phyloP scores from a whole-genome alignment of 2,329 filamentous ascomycete genomes.

The Aspergillus bombycis region DNA sequence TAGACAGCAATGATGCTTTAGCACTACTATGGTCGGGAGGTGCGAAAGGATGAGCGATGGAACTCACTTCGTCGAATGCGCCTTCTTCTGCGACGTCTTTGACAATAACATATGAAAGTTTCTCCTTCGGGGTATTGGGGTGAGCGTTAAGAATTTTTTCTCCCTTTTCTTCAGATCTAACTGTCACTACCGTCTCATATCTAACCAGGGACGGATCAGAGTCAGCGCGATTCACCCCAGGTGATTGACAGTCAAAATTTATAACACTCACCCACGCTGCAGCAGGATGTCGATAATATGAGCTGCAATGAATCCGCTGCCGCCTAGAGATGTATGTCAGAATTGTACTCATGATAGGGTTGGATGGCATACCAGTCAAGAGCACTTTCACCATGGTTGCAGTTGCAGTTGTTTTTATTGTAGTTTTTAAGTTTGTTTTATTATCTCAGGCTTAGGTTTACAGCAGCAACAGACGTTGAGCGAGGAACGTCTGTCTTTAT shows the following conservation, averaged over 20 bases:
- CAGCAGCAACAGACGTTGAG: neutral
- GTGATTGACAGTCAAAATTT: neutral
- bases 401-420: neutral
- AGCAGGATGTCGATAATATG: constrained; percentile 65
- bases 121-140: constrained; percentile 54
- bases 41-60: neutral
- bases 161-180: constrained; percentile 64
- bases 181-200: constrained; percentile 65
- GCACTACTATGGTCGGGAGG: neutral
- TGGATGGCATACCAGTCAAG: constrained; percentile 34
- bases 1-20: constrained; percentile 18
- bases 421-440: neutral
- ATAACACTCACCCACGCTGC: constrained; percentile 48
- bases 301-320: constrained; percentile 67
- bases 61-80: constrained; percentile 65
- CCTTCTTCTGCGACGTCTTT: constrained; percentile 70
- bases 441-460: neutral
- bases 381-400: constrained; percentile 44
- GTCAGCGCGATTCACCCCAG: constrained; percentile 8
- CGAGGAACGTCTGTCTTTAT: neutral
- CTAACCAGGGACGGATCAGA: constrained; percentile 33
- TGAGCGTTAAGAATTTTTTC: constrained; percentile 62
- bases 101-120: constrained; percentile 68
- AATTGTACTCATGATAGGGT: neutral
- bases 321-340: constrained; percentile 46